These are phyloP conservation scores for Aspergillus japonicus DNA, from an alignment of 2,329 filamentous ascomycete species.

Conservation along the genomic window DNA sequence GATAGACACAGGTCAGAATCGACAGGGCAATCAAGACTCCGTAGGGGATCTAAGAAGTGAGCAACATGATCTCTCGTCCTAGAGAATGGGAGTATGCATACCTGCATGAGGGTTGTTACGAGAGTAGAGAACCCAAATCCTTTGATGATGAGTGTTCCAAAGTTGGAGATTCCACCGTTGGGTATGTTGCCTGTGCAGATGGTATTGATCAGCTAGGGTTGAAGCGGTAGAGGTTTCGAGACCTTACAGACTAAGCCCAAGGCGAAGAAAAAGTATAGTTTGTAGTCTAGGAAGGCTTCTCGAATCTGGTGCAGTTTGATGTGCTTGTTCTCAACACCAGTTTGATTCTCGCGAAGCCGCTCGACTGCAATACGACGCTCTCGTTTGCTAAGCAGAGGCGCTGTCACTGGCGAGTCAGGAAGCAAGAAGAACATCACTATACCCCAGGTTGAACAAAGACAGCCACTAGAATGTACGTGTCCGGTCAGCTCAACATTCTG, in stretches of 20 bases:
- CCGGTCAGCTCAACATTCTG: neutral
- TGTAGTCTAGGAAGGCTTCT: slow-evolving; percentile 59
- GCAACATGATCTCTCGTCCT: neutral
- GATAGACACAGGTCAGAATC: slow-evolving; percentile 50
- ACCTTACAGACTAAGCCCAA: slow-evolving; percentile 47
- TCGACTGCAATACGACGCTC: slow-evolving; percentile 58
- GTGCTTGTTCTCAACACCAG: slow-evolving; percentile 57
- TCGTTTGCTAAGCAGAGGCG: slow-evolving; percentile 50
- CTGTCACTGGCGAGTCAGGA: slow-evolving; percentile 58
- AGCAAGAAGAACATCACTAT: slow-evolving; percentile 58
- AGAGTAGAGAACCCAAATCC: slow-evolving; percentile 57
- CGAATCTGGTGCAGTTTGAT: slow-evolving; percentile 56
- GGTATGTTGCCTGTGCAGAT: slow-evolving; percentile 44
- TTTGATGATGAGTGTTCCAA: slow-evolving; percentile 59
- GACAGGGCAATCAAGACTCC: slow-evolving; percentile 52
- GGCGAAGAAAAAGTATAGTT: slow-evolving; percentile 58
- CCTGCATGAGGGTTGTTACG: slow-evolving; percentile 55
- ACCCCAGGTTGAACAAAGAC: slow-evolving; percentile 60
- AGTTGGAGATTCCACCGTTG: slow-evolving; percentile 60
- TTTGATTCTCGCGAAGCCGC: slow-evolving; percentile 57
- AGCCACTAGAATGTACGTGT: slow-evolving; percentile 32
- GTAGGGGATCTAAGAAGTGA: slow-evolving; percentile 44
- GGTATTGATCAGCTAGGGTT: neutral
- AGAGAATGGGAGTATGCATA: slow-evolving; percentile 12
- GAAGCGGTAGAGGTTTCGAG: neutral